phyloP scores from a whole-genome alignment of 192 early-diverging fungal genomes.

The Tieghemiomyces parasiticus region DNA sequence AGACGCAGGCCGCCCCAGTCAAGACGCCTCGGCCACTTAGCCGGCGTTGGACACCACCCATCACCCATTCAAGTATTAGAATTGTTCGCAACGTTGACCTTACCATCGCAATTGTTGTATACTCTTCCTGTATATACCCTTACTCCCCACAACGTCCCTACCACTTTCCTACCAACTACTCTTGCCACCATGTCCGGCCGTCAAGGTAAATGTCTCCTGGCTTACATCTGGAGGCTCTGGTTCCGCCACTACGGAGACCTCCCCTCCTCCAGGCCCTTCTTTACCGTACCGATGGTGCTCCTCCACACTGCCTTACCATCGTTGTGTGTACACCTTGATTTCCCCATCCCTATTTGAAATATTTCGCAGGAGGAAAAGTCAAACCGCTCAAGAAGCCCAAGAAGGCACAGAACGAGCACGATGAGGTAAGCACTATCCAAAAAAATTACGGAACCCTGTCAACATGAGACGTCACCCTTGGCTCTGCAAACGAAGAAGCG shows the following conservation, averaged over 20 bases:
- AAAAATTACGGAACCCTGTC: constrained; percentile 6
- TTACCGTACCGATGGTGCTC: background rate
- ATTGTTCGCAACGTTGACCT: no score
- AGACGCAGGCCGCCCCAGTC: no score
- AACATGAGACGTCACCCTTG: no score
- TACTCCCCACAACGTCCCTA: no score
- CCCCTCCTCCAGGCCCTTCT: background rate
- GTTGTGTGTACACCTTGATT: background rate
- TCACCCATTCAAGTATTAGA: no score
- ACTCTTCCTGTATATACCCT: no score
- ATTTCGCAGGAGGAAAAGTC: constrained; percentile 52
- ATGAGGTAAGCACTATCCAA: constrained; percentile 30
- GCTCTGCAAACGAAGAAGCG: no score
- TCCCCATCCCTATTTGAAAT: background rate
- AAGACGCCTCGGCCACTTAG: no score
- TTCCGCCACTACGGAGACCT: background rate
- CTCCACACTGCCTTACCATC: background rate
- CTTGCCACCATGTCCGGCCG: background rate
- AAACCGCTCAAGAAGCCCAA: constrained; percentile 83
- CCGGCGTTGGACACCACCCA: no score
- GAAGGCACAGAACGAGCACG: constrained; percentile 41
- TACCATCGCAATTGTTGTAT: no score
- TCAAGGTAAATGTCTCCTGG: background rate
- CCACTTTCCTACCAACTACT: background rate
- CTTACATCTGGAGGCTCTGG: background rate